Evolutionary conservation across 345 rosid species (phyloP).

Genomic region (Ricinus communis): DNA sequence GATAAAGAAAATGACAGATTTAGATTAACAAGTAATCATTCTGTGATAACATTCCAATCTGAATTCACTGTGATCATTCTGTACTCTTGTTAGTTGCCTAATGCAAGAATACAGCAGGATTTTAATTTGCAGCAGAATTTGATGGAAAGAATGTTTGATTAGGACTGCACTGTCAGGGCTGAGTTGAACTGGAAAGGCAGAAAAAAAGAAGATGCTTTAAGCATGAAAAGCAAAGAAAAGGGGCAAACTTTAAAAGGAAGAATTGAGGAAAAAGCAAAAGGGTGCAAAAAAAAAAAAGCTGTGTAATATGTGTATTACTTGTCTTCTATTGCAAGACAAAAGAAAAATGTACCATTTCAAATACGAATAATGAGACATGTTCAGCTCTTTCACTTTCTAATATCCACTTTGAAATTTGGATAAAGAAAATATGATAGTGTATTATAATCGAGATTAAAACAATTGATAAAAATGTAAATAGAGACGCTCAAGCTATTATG

Average conservation of each 20-base stretch:
- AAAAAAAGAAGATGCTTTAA: slow-evolving; percentile 2
- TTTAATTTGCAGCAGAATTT: no score
- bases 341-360: background rate
- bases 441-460: no score
- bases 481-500: no score
- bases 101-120: background rate
- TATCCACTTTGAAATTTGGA: no score
- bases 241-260: no score
- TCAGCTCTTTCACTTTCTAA: no score
- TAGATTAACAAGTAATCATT: background rate
- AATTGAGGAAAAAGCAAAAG: slow-evolving; percentile 5
- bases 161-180: background rate
- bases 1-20: background rate
- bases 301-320: no score
- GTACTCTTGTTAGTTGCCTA: background rate
- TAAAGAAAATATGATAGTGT: no score
- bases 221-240: slow-evolving; percentile 13
- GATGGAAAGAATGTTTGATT: no score
- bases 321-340: slow-evolving; percentile 4
- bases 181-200: slow-evolving; percentile 13
- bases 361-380: background rate
- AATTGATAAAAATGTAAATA: no score
- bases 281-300: slow-evolving; percentile 6
- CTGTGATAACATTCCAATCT: background rate
- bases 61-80: no score